Conservation (phyloP, 202 grass and related monocot genomes). For the Schoenoplectus triqueter region DNA sequence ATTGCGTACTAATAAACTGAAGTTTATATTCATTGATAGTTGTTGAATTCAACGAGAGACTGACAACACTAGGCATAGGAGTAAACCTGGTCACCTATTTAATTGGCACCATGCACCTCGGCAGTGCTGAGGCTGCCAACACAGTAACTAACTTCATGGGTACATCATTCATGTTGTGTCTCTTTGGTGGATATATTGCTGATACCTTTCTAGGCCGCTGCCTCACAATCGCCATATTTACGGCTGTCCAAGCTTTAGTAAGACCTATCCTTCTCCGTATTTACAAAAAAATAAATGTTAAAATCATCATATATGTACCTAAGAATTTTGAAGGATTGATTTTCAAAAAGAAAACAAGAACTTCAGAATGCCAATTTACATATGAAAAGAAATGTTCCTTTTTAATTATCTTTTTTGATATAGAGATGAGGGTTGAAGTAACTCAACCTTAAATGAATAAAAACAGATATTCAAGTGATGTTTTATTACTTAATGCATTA, state of each 20-base stretch:
- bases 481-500: not conserved
- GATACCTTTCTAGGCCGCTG: constrained; percentile 82
- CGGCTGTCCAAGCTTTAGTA: constrained; percentile 73
- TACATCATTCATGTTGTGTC: constrained; percentile 94
- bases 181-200: constrained; percentile 87
- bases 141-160: constrained; percentile 96
- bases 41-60: constrained; percentile 79
- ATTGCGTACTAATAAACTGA: not conserved
- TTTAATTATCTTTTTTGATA: too few species aligned
- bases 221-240: constrained; percentile 88
- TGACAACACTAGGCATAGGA: constrained; percentile 82
- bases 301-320: not conserved
- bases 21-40: constrained; percentile 22
- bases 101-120: constrained; percentile 74
- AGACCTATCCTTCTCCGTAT: not conserved
- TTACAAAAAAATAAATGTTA: not conserved
- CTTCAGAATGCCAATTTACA: not conserved
- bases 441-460: too few species aligned
- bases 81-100: constrained; percentile 90
- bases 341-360: not conserved
- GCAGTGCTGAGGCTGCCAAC: constrained; percentile 80
- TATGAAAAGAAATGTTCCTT: not conserved
- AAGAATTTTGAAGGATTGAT: not conserved
- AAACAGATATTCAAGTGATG: too few species aligned
- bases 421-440: too few species aligned